phyloP scores from a whole-genome alignment of 169 alveolate species.

The Eimeria tenella region DNA sequence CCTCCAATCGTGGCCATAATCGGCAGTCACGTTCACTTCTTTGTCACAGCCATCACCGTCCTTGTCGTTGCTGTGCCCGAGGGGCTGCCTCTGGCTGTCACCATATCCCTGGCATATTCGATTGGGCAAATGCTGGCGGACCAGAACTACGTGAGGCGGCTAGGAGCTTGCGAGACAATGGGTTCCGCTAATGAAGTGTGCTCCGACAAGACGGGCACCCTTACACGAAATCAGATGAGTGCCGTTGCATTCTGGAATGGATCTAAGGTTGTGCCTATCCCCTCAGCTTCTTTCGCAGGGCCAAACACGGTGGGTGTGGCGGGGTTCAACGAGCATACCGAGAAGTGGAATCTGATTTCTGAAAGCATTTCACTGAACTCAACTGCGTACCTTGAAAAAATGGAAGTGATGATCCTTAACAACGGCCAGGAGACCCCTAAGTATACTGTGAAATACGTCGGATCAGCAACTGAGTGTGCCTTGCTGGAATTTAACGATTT shows the following conservation, averaged over 20 bases:
- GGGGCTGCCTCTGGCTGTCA: slow-evolving; percentile 96
- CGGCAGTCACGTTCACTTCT: slow-evolving; percentile 76
- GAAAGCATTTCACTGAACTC: slow-evolving; percentile 85
- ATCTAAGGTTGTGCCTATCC: slow-evolving; percentile 5
- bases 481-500: slow-evolving; percentile 84
- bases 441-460: slow-evolving; percentile 78
- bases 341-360: slow-evolving; percentile 60
- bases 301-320: slow-evolving; percentile 36
- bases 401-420: slow-evolving; percentile 40
- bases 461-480: slow-evolving; percentile 92
- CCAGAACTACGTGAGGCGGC: slow-evolving; percentile 81
- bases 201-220: slow-evolving; percentile 99
- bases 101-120: slow-evolving; percentile 92
- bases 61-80: slow-evolving; percentile 96
- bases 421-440: slow-evolving; percentile 39
- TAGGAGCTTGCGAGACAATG: slow-evolving; percentile 92
- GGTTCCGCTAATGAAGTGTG: slow-evolving; percentile 99
- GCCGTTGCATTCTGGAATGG: slow-evolving; percentile 86
- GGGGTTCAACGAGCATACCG: slow-evolving; percentile 46
- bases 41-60: slow-evolving; percentile 89
- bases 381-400: slow-evolving; percentile 83
- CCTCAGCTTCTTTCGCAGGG: slow-evolving; percentile 60
- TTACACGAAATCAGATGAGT: slow-evolving; percentile 98
- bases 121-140: slow-evolving; percentile 93
- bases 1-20: slow-evolving; percentile 59